Evolutionary conservation across 345 rosid species (phyloP).

Genomic region (Camelina sativa): DNA sequence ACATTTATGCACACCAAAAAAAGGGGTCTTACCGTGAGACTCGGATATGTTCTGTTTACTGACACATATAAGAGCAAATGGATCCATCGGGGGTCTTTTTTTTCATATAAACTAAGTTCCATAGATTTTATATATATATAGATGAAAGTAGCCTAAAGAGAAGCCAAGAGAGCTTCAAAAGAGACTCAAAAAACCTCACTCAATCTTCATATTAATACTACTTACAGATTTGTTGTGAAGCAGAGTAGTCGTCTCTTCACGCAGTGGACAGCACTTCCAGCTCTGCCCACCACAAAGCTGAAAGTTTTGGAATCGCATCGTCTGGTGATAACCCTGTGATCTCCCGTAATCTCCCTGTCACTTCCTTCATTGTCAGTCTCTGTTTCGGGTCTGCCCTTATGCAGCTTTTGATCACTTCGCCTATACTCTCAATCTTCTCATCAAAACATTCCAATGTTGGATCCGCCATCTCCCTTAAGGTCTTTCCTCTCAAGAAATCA

Average conservation of each 20-base stretch:
- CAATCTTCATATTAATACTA: slow-evolving; percentile 38
- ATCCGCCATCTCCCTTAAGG: slow-evolving; percentile 52
- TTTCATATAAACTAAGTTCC: slow-evolving; percentile 18
- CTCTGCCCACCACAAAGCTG: slow-evolving; percentile 96
- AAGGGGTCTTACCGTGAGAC: background rate
- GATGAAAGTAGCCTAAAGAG: slow-evolving; percentile 25
- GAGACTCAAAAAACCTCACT: slow-evolving; percentile 37
- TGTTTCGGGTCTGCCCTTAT: slow-evolving; percentile 58
- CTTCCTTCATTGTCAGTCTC: slow-evolving; percentile 66
- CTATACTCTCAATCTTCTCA: slow-evolving; percentile 55
- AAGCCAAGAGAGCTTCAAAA: slow-evolving; percentile 27
- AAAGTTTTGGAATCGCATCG: slow-evolving; percentile 76
- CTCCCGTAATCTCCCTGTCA: slow-evolving; percentile 60
- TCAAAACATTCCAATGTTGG: slow-evolving; percentile 61
- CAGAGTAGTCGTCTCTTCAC: slow-evolving; percentile 28
- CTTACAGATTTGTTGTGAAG: slow-evolving; percentile 37
- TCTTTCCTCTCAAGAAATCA: slow-evolving; percentile 49
- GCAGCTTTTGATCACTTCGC: slow-evolving; percentile 70
- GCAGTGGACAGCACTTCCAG: slow-evolving; percentile 81
- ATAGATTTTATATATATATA: slow-evolving; percentile 18
- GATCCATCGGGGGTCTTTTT: background rate
- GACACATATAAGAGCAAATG: background rate
- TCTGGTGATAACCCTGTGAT: slow-evolving; percentile 73
- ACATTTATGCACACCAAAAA: slow-evolving; percentile 28
- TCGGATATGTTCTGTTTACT: slow-evolving; percentile 1